A percentile compares a stretch with the other conserved stretches of the same genome.
phyloP scores from a whole-genome alignment of 2,329 filamentous ascomycete species.

The Fusarium pininemorale region DNA sequence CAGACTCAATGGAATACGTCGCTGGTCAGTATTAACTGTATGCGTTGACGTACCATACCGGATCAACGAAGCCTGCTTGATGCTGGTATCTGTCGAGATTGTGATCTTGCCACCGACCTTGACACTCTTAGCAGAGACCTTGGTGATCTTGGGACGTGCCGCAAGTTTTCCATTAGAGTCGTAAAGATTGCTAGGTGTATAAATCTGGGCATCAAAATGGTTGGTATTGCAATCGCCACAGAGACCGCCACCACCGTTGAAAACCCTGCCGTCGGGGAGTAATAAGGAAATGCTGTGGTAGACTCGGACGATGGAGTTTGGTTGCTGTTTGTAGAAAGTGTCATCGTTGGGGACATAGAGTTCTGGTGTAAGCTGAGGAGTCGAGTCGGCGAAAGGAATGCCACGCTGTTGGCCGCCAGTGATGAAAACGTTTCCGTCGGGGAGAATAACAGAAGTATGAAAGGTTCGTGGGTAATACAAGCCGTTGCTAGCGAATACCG shows the following conservation, averaged over 20 bases:
- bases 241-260: constrained; percentile 21
- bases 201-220: constrained; percentile 33
- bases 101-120: constrained; percentile 7
- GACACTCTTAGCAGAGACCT: not conserved
- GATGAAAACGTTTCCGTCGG: constrained; percentile 58
- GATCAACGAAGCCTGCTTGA: constrained; percentile 10
- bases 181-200: constrained; percentile 21
- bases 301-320: constrained; percentile 8
- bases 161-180: not conserved
- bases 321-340: constrained; percentile 15
- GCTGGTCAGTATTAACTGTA: constrained; percentile 34
- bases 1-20: constrained; percentile 17
- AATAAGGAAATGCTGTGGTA: constrained; percentile 20
- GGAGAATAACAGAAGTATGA: constrained; percentile 58
- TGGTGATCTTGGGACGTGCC: not conserved
- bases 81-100: not conserved
- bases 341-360: constrained; percentile 11
- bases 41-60: constrained; percentile 29
- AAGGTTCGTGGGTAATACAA: constrained; percentile 49
- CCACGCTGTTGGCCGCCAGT: constrained; percentile 50
- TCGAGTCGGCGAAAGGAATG: constrained; percentile 14
- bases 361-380: constrained; percentile 10
- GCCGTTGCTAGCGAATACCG: not conserved
- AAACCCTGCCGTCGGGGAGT: constrained; percentile 14
- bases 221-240: constrained; percentile 7